A percentile compares a stretch with the other conserved stretches of the same genome.
phyloP scores from a whole-genome alignment of 2,329 filamentous ascomycete genomes.

The Fusarium stilboides region DNA sequence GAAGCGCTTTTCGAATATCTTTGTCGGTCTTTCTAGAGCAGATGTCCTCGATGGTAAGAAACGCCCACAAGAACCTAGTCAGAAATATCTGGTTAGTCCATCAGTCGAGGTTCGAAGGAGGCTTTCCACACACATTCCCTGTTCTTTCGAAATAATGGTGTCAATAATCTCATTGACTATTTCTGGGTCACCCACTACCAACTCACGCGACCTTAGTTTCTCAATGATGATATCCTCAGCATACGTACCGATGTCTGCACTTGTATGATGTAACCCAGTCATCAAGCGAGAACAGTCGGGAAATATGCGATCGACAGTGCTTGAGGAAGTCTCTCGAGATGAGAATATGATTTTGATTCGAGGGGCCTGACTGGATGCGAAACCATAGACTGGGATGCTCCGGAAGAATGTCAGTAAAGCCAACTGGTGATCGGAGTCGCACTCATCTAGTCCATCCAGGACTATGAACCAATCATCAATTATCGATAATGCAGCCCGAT shows the following conservation, averaged over 20 bases:
- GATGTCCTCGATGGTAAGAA: constrained; percentile 27
- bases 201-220: neutral
- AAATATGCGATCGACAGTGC: neutral
- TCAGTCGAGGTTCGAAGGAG: accelerated
- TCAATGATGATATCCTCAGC: neutral
- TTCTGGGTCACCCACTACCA: accelerated
- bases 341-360: neutral
- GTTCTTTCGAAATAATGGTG: neutral
- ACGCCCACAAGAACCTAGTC: constrained; percentile 37
- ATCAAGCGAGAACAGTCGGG: neutral
- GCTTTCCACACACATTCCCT: constrained; percentile 1
- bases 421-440: neutral
- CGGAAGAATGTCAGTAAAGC: neutral
- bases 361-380: accelerated
- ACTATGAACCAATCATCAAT: neutral
- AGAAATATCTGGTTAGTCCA: neutral
- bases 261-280: neutral
- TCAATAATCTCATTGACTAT: neutral
- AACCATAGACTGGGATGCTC: accelerated
- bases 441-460: constrained; percentile 2
- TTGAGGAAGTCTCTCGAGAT: constrained; percentile 2
- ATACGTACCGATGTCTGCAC: neutral
- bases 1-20: constrained; percentile 14
- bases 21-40: constrained; percentile 26
- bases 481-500: accelerated